Evolutionary conservation across 768 basidiomycete genomes (phyloP).

Genomic region (Coprinopsis strossmayeri): DNA sequence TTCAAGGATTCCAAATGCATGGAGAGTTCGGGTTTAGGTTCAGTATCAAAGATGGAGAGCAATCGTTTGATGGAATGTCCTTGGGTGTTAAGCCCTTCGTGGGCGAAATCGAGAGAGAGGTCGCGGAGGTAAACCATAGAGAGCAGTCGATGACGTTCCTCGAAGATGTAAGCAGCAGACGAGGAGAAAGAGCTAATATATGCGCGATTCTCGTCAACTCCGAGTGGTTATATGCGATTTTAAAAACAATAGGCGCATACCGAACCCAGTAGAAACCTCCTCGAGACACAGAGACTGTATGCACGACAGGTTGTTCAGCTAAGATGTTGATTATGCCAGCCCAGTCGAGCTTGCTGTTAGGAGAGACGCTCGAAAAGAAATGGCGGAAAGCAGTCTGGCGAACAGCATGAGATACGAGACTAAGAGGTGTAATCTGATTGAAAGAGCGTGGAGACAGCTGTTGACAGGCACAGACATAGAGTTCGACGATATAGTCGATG

Average conservation of each 20-base stretch:
- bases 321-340: not conserved
- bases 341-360: not conserved
- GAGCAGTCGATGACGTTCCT: not conserved
- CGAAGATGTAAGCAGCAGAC: not conserved
- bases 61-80: not conserved
- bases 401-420: not conserved
- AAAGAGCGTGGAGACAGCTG: not conserved
- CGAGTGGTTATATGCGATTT: not conserved
- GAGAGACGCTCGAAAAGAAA: not conserved
- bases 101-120: conserved; percentile 3
- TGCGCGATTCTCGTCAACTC: not conserved
- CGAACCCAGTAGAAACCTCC: conserved; percentile 2
- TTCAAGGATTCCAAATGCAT: conserved; percentile 38
- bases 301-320: not conserved
- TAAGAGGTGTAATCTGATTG: not conserved
- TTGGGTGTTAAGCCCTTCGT: conserved; percentile 9
- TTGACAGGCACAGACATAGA: not conserved
- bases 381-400: conserved; percentile 1
- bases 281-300: not conserved
- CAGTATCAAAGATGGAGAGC: not conserved
- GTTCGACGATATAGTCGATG: conserved; percentile 1
- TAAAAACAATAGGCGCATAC: not conserved
- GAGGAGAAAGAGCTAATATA: not conserved
- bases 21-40: not conserved
- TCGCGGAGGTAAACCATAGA: not conserved